Base-by-base conservation (phyloP, 805 yeast species). In the Kregervanrija delftensis region DNA sequence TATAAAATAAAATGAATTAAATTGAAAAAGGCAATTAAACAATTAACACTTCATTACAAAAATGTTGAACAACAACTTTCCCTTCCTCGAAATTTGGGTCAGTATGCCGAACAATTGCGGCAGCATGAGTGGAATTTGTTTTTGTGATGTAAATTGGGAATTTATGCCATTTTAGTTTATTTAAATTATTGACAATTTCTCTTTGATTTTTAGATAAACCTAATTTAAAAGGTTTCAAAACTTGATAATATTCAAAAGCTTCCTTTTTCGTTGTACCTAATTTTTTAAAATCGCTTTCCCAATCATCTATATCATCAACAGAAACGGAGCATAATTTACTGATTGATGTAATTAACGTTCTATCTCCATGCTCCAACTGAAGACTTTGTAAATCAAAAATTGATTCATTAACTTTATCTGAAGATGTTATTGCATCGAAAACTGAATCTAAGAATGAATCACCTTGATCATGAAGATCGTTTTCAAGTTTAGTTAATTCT, bases 91-190 rank as follows among this genome's bases (percentile, higher is more conserved):
- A 80, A 10, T 72, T 71, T 10, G 71, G 69, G 30, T 73, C 75
- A 17, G 66, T 65, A 49, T 73, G 77, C 41, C 95, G 72, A 37
- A 81, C 86, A 47, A 87, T 84, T 2, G 87, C 81, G 1, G 93
- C 95, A 1, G 95, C 87, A 57, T 87, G 96, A 1, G 95, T 76
- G 37, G 80, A 75, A 40, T 71, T 71, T 5, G 91, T 81, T 30
- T 74, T 66, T 34, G 81, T 72, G 46, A 87, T 83, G 47, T 81
- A 73, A 28, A 87, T 72, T 0, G 93, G 90, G 52, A 63, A 82
- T 58, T 86, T 87, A 37, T 66, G 60, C 95, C 95, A 88, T 2
- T 65, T 55, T 4, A 86, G 59, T 3, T 61, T 52, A 60, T 86
- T 86, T 58, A 87, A 70, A 42, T 72, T 69, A 30, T 63, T 63